Base-by-base conservation (phyloP, 75 land plant genomes). In the Sequoiadendron giganteum region DNA sequence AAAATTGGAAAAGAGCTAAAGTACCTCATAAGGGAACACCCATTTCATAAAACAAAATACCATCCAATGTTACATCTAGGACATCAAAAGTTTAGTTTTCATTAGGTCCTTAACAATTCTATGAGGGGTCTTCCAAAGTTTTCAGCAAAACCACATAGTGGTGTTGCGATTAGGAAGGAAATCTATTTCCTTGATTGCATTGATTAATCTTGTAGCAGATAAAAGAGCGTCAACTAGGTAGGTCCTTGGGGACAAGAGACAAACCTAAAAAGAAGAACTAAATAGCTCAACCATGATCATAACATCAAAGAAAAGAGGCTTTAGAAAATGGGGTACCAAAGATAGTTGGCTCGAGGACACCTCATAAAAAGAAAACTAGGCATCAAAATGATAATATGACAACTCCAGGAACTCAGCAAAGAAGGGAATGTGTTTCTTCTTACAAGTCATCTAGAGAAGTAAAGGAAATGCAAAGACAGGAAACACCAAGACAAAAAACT, bases 381-480 rank as follows among this genome's bases (percentile, higher is more conserved):
- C 38, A 36, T 36, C 38, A 36, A 36, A n/a, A n/a, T n/a, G n/a
- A n/a, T n/a, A n/a, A n/a, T n/a, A n/a, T n/a, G n/a, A n/a, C n/a
- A n/a, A n/a, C 42, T 30, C 80, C 55, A 83, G 92, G 86, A 80
- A 86, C 52, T 34, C 87, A 91, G 15, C 94, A 88, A 48, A 90
- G 73, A 48, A 90, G 94, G 89, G 93, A 92, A 47, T 90, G 90
- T 91, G 90, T 47, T 79, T 47, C 52, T 75, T 48, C 16, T 86
- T 30, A 72, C 40, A 79, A 89, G 25, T 42, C 89, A 3, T 68
- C 78, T 1, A 89, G 89, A 56, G 87, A 93, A 83, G 87, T 39
- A 16, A 47, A 65, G 72, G 89, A 92, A 84, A 43, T 75, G 3
- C 94, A 90, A 58, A 93, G 88, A 15, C n/a, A 65, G n/a, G 70